Evolutionary conservation across 805 yeast species (phyloP).

Genomic region (Torulaspora indica): DNA sequence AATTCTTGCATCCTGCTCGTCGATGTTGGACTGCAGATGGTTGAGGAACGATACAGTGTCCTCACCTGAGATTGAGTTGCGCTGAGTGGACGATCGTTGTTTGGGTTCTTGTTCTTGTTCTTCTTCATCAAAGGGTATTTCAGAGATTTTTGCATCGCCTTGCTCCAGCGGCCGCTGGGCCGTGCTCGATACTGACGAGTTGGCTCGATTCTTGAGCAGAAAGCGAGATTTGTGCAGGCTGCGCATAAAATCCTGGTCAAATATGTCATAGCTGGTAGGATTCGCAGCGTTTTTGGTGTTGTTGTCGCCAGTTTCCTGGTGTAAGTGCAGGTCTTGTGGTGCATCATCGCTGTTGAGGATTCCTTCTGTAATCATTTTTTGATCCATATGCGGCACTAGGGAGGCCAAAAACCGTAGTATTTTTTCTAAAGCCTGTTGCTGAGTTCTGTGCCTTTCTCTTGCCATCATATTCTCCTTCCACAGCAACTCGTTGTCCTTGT

Average conservation of each 20-base stretch:
- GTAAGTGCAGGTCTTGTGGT: background rate
- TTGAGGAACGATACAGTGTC: constrained; percentile 17
- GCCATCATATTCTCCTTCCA: constrained; percentile 87
- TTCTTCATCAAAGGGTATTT: constrained; percentile 26
- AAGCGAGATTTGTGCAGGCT: constrained; percentile 11
- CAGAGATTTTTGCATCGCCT: constrained; percentile 22
- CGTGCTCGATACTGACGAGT: constrained; percentile 11
- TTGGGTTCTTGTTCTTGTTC: constrained; percentile 9
- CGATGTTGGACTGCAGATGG: constrained; percentile 29
- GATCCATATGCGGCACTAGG: constrained; percentile 39
- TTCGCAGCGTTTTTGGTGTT: background rate
- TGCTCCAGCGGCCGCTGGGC: constrained; percentile 1
- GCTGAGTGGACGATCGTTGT: background rate
- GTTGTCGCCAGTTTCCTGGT: constrained; percentile 1
- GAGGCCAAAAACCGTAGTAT: constrained; percentile 84
- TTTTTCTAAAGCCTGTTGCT: constrained; percentile 81
- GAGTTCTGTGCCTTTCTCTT: constrained; percentile 79
- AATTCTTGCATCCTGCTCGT: constrained; percentile 32
- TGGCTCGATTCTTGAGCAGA: constrained; percentile 27
- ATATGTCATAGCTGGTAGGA: background rate
- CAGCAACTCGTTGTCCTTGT: constrained; percentile 80
- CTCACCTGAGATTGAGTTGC: constrained; percentile 7
- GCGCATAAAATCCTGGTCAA: constrained; percentile 5
- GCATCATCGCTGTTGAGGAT: constrained; percentile 11
- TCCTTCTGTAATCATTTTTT: constrained; percentile 30